Conservation (phyloP, 768 basidiomycete species). For the Imleria badia region DNA sequence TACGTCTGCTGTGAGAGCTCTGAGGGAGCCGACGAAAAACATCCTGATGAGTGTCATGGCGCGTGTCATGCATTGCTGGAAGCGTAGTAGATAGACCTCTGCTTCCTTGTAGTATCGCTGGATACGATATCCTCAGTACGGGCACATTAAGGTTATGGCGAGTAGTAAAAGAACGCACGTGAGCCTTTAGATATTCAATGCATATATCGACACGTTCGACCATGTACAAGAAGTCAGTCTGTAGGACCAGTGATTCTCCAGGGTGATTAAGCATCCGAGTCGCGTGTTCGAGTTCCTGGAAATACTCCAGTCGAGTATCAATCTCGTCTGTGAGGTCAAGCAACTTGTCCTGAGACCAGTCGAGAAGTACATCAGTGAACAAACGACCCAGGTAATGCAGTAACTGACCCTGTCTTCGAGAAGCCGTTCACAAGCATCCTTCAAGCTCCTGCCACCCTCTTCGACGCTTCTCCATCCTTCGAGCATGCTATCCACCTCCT, state of each 20-base stretch:
- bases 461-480: conserved; percentile 86
- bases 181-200: conserved; percentile 82
- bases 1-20: conserved; percentile 77
- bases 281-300: conserved; percentile 90
- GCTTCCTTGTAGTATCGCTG: conserved; percentile 92
- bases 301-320: conserved; percentile 80
- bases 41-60: conserved; percentile 98
- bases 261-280: conserved; percentile 94
- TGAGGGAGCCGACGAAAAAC: conserved; percentile 86
- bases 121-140: conserved; percentile 1
- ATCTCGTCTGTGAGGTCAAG: conserved; percentile 83
- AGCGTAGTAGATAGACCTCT: conserved; percentile 92
- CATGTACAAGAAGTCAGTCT: conserved; percentile 93
- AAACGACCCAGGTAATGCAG: not conserved
- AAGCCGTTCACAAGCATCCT: conserved; percentile 87
- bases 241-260: conserved; percentile 86
- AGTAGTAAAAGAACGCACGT: conserved; percentile 53
- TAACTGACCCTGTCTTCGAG: conserved; percentile 82
- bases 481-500: conserved; percentile 77
- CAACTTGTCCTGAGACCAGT: conserved; percentile 59
- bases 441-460: conserved; percentile 86
- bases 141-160: not conserved
- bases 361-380: conserved; percentile 1
- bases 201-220: conserved; percentile 94
- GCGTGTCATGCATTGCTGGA: conserved; percentile 97